Evolutionary conservation across 139 green algal genomes (phyloP).

Genomic region (Axilococcus clingmanii): DNA sequence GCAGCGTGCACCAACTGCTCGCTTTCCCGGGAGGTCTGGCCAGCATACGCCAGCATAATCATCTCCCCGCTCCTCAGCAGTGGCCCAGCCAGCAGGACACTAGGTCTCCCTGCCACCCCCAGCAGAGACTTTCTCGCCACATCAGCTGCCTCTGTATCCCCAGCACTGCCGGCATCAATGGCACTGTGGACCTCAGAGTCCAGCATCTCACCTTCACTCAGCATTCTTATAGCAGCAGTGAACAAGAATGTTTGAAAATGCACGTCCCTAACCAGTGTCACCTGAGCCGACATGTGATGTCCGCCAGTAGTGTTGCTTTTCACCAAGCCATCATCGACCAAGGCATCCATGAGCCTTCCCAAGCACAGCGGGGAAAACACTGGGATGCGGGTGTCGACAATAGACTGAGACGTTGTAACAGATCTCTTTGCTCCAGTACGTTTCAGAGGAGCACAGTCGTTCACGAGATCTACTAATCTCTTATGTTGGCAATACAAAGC

Average conservation of each 20-base stretch:
- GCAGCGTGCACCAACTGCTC: too few relatives aligned
- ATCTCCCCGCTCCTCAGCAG: constrained; percentile 5
- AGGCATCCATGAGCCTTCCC: constrained; percentile 17
- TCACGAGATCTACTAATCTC: constrained; percentile 18
- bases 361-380: constrained; percentile 20
- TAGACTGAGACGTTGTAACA: constrained; percentile 2
- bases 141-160: not conserved
- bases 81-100: constrained; percentile 6
- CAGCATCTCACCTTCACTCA: constrained; percentile 3
- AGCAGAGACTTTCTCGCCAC: not conserved
- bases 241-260: constrained; percentile 33
- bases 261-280: constrained; percentile 20
- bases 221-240: constrained; percentile 3
- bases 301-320: not conserved
- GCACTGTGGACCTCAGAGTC: not conserved
- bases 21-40: too few relatives aligned
- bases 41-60: not conserved
- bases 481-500: constrained; percentile 25
- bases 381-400: constrained; percentile 13
- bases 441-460: constrained; percentile 18
- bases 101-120: constrained; percentile 3
- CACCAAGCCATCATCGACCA: constrained; percentile 23
- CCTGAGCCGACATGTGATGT: constrained; percentile 3
- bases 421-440: constrained; percentile 5
- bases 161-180: not conserved